Evolutionary conservation across 805 yeast species (phyloP), one percentile per base, ranked within the genome.

Genomic region (Lipomyces spencermartinsiae): DNA sequence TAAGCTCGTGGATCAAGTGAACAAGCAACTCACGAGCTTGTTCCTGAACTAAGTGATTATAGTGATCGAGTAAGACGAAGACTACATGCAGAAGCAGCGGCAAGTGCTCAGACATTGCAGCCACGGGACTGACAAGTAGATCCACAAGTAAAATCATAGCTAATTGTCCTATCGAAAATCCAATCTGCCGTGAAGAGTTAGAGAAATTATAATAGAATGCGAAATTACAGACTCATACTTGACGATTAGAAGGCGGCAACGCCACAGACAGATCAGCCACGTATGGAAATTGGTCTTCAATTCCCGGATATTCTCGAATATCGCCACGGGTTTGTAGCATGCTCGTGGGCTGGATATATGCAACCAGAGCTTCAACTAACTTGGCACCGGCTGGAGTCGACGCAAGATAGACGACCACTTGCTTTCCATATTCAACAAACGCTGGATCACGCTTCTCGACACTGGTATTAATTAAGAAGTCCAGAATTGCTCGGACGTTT

Each of bases 71-170:
- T 37, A 95, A 80, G 0, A 92, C 91, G 71, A 94, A 85, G 1
- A 93, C 85, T 0, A 90, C 86, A 73, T 95, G 98, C 12, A 95
- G 77, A 34, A 95, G 78, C 9, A 91, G 78, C 0, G 98, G 92
- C 8, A 93, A 79, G 59, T 86, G 85, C 1, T 84, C 81, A 60
- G 82, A 80, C 71, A 90, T 81, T 10, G 87, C 80, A 14, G 91
- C 94, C 63, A 85, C 86, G 1, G 91, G 89, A 19, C 86, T 81
- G 4, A 90, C 84, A 62, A 92, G 82, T 56, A 94, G 78, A 76
- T 95, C 98, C 1, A 92, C 97, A 65, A 95, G 79, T 71, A 93
- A 89, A 0, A 95, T 88, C 77, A 92, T 84, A 0, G 97, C 92
- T 43, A 95, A 78, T 75, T 95, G 98, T 2, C 97, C 95, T 62